Evolutionary conservation across 768 basidiomycete genomes (phyloP).

Genomic region (Leccinum subgranulosum): DNA sequence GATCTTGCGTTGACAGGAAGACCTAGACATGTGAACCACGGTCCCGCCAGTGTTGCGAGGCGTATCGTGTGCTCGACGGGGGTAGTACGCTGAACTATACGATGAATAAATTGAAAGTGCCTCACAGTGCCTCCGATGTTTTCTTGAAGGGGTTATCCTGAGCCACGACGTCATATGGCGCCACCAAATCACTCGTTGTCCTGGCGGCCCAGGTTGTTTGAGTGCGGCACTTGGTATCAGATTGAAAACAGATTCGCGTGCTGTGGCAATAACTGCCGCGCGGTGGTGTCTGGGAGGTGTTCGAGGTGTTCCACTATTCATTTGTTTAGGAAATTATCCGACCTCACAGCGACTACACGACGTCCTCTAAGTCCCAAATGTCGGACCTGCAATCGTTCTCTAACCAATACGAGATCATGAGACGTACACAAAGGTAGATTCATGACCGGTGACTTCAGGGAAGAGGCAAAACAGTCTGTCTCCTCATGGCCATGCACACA

Average conservation of each 20-base stretch:
- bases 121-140: too few relatives aligned
- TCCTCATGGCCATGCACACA: conserved; percentile 23
- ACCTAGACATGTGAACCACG: too few relatives aligned
- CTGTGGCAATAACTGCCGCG: background rate
- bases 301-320: background rate
- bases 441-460: conserved; percentile 7
- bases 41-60: too few relatives aligned
- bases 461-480: conserved; percentile 16
- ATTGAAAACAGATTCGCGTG: background rate
- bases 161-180: too few relatives aligned
- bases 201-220: too few relatives aligned
- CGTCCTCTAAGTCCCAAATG: background rate
- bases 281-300: background rate
- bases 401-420: background rate
- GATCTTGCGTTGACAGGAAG: too few relatives aligned
- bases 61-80: too few relatives aligned
- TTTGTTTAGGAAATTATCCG: background rate
- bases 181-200: too few relatives aligned
- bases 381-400: background rate
- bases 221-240: too few relatives aligned
- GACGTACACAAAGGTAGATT: background rate
- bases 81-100: too few relatives aligned
- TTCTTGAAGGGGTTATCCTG: too few relatives aligned
- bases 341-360: background rate
- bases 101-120: too few relatives aligned